Evolutionary conservation across 352 stramenopile genomes (phyloP).

Genomic region (Lagenidium giganteum): DNA sequence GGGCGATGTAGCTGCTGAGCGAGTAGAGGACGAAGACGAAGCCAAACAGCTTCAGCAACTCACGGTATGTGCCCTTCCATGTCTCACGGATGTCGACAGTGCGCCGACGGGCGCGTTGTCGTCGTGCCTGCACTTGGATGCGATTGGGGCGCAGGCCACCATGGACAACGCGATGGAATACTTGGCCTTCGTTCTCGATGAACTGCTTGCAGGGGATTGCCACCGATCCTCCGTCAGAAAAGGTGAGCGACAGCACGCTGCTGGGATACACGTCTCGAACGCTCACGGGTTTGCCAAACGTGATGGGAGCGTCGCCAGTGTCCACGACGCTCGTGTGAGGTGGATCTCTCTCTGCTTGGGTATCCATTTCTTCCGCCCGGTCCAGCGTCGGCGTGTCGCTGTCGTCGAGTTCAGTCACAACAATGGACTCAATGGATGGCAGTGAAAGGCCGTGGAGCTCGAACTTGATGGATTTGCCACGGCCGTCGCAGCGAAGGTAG

Average conservation of each 20-base stretch:
- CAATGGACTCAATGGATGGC: conserved; percentile 42
- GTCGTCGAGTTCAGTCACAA: conserved; percentile 25
- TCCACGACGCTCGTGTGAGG: too few species aligned
- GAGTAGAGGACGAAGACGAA: conserved; percentile 55
- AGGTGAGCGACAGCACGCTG: conserved; percentile 43
- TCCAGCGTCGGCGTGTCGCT: conserved; percentile 6
- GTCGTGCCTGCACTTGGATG: conserved; percentile 38
- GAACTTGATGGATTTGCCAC: conserved; percentile 66
- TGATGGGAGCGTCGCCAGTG: too few species aligned
- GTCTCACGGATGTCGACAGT: conserved; percentile 36
- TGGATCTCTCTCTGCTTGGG: too few species aligned
- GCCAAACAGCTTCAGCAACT: conserved; percentile 59
- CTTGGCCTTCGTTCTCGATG: conserved; percentile 26
- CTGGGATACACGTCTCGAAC: conserved; percentile 37
- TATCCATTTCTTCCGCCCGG: conserved; percentile 1
- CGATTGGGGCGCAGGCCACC: conserved; percentile 46
- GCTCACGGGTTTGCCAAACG: conserved; percentile 30
- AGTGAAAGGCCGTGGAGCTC: conserved; percentile 61
- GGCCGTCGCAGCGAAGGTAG: conserved; percentile 71
- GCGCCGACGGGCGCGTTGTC: conserved; percentile 15
- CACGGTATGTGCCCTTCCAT: conserved; percentile 47
- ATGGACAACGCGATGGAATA: conserved; percentile 54
- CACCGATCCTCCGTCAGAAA: conserved; percentile 49
- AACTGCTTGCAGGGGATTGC: conserved; percentile 46
- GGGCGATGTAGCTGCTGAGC: conserved; percentile 37